Evolutionary conservation across 371 early-diverging fungal species (phyloP).

Genomic region (Mucor circinelloides): DNA sequence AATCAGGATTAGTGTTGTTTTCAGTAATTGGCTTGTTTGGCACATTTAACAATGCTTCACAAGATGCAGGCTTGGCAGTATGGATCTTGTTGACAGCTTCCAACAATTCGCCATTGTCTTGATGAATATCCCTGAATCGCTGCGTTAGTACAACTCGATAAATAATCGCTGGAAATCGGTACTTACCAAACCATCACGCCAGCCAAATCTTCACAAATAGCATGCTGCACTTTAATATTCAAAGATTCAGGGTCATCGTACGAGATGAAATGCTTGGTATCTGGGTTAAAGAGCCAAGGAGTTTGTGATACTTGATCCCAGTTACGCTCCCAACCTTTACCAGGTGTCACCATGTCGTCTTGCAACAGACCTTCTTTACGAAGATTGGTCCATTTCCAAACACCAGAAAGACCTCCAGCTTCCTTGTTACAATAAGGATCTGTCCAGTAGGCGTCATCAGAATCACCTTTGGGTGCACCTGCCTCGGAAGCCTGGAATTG

Average conservation of each 20-base stretch:
- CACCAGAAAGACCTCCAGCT: slow-evolving; percentile 41
- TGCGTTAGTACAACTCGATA: background rate
- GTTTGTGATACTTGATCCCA: slow-evolving; percentile 69
- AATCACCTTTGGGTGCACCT: slow-evolving; percentile 55
- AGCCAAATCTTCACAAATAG: slow-evolving; percentile 48
- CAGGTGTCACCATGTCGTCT: slow-evolving; percentile 44
- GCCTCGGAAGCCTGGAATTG: slow-evolving; percentile 41
- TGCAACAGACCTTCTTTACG: slow-evolving; percentile 54
- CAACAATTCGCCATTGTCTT: slow-evolving; percentile 60
- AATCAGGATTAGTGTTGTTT: background rate
- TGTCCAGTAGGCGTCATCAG: slow-evolving; percentile 52
- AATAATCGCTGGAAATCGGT: background rate
- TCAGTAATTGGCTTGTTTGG: background rate
- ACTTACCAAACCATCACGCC: slow-evolving; percentile 72
- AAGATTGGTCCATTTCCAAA: slow-evolving; percentile 70
- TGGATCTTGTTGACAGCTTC: slow-evolving; percentile 44
- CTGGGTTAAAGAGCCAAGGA: slow-evolving; percentile 72
- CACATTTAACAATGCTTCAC: background rate
- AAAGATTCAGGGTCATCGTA: slow-evolving; percentile 70
- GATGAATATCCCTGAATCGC: slow-evolving; percentile 45
- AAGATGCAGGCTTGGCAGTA: background rate
- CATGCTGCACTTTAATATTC: slow-evolving; percentile 60
- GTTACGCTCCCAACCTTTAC: slow-evolving; percentile 53
- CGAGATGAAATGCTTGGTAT: slow-evolving; percentile 56
- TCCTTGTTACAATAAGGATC: slow-evolving; percentile 46